Evolutionary conservation across 23 red algal species (phyloP).

Genomic region (Gracilaria gracilis): DNA sequence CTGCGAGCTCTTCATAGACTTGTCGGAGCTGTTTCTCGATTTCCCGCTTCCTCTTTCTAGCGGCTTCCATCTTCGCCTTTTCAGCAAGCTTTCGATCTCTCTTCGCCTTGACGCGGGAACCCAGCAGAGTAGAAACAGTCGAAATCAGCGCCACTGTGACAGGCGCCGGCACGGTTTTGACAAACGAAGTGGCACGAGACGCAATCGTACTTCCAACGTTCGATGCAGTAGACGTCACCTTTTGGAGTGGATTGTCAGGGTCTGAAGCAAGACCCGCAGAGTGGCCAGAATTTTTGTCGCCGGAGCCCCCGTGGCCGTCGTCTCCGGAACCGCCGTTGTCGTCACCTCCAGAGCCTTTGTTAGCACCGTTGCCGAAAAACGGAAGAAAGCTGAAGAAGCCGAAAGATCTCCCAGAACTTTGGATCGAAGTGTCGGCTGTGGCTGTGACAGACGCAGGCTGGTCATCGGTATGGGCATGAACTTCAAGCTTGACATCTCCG

Average conservation of each 20-base stretch:
- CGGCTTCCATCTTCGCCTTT: not conserved
- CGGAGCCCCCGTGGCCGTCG: not conserved
- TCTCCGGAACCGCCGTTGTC: not conserved
- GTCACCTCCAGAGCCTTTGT: not conserved
- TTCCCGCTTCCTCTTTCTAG: constrained; percentile 38
- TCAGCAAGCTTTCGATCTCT: constrained; percentile 35
- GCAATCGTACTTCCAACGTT: constrained; percentile 1
- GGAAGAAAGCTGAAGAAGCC: constrained; percentile 13
- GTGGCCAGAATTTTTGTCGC: not conserved
- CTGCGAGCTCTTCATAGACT: constrained; percentile 46
- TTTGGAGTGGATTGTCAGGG: not conserved
- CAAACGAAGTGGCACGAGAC: constrained; percentile 5
- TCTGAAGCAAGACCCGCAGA: not conserved
- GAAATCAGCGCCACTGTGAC: constrained; percentile 68
- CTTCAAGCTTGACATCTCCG: not conserved
- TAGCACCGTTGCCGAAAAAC: not conserved
- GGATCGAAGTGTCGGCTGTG: not conserved
- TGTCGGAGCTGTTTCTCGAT: constrained; percentile 66
- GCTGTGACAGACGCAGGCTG: not conserved
- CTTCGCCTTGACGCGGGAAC: constrained; percentile 46
- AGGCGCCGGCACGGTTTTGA: constrained; percentile 45
- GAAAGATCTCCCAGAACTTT: not conserved
- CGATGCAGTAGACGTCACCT: constrained; percentile 7
- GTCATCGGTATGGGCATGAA: not conserved
- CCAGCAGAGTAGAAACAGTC: constrained; percentile 27